Percentiles rank a stretch among this genome's conserved stretches.
phyloP scores from a whole-genome alignment of 129 eudicot genomes.

The Tagetes erecta region DNA sequence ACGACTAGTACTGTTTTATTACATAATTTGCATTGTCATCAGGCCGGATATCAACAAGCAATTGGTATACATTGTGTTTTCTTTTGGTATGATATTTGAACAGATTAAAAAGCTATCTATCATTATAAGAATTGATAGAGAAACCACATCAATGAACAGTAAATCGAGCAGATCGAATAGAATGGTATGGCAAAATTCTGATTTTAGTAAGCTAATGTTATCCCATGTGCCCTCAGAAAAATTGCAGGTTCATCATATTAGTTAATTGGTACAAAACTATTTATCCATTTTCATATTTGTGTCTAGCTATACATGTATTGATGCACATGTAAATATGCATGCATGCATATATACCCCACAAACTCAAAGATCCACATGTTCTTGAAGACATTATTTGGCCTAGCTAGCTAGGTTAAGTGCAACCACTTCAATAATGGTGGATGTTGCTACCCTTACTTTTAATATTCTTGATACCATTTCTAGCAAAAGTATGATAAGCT shows the following conservation, averaged over 20 bases:
- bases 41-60: too few species aligned
- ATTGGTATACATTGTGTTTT: too few species aligned
- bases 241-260: slow-evolving; percentile 23
- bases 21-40: too few species aligned
- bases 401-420: too few species aligned
- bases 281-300: too few species aligned
- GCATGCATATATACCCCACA: not conserved
- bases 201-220: slow-evolving; percentile 13
- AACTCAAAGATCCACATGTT: too few species aligned
- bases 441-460: not conserved
- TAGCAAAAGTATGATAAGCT: not conserved
- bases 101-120: too few species aligned
- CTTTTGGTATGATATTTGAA: slow-evolving; percentile 14
- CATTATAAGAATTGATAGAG: not conserved
- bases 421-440: not conserved
- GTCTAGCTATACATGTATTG: too few species aligned
- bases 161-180: not conserved
- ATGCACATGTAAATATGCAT: not conserved
- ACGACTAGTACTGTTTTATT: too few species aligned
- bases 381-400: too few species aligned
- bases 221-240: slow-evolving; percentile 12
- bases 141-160: not conserved
- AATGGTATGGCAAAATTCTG: slow-evolving; percentile 30
- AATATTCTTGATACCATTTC: not conserved
- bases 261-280: slow-evolving; percentile 9